Evolutionary conservation across 768 basidiomycete genomes (phyloP).

Genomic region (Kwoniella bestiolae): DNA sequence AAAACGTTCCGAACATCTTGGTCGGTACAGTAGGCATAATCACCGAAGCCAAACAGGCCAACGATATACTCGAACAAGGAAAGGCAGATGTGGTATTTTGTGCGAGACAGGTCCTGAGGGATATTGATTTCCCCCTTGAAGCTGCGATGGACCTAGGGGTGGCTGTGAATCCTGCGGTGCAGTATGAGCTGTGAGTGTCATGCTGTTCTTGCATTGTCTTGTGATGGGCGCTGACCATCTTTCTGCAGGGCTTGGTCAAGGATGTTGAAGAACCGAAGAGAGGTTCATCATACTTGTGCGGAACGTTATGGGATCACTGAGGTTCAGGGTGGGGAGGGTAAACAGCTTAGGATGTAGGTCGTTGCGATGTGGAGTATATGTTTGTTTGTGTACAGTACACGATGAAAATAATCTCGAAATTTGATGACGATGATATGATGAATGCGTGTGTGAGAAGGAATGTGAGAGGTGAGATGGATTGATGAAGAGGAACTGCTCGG

Average conservation of each 20-base stretch:
- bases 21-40: constrained; percentile 77
- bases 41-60: constrained; percentile 67
- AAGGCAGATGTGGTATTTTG: constrained; percentile 72
- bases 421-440: too few relatives aligned
- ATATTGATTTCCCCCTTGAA: constrained; percentile 69
- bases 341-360: too few relatives aligned
- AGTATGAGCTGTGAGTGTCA: constrained; percentile 64
- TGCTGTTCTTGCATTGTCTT: too few relatives aligned
- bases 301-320: constrained; percentile 24
- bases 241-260: constrained; percentile 40
- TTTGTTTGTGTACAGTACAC: too few relatives aligned
- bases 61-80: constrained; percentile 67
- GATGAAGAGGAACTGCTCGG: too few relatives aligned
- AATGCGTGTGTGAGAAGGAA: too few relatives aligned
- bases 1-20: constrained; percentile 47
- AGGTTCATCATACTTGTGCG: constrained; percentile 23
- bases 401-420: too few relatives aligned
- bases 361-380: too few relatives aligned
- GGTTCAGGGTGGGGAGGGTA: constrained; percentile 36
- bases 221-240: background rate
- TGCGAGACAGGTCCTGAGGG: constrained; percentile 70
- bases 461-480: too few relatives aligned
- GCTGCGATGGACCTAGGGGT: constrained; percentile 70
- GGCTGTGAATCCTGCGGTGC: constrained; percentile 69
- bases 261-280: constrained; percentile 42